These are phyloP conservation scores for Achaetomium macrosporum DNA, from an alignment of 2,329 filamentous ascomycete species.

Conservation along the genomic window DNA sequence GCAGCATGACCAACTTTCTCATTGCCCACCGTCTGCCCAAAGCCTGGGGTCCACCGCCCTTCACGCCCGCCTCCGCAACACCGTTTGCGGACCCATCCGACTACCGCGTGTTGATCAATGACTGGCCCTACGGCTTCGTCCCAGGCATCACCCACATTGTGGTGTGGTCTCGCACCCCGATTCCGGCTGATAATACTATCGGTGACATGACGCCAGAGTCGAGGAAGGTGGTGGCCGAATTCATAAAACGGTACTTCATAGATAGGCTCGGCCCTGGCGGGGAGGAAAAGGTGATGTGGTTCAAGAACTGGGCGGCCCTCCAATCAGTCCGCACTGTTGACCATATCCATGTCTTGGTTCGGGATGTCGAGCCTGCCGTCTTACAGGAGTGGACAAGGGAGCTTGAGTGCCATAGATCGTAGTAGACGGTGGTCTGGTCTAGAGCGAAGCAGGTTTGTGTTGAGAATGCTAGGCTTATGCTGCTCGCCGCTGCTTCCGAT, in stretches of 20 bases:
- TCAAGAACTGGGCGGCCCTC: conserved; percentile 87
- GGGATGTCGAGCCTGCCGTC: conserved; percentile 45
- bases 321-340: conserved; percentile 85
- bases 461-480: conserved; percentile 31
- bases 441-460: neutral
- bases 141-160: conserved; percentile 71
- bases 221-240: conserved; percentile 57
- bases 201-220: conserved; percentile 69
- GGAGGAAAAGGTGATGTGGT: conserved; percentile 65
- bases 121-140: conserved; percentile 85
- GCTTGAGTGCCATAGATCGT: conserved; percentile 34
- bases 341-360: conserved; percentile 76
- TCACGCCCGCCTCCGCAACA: conserved; percentile 42
- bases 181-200: conserved; percentile 61
- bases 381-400: conserved; percentile 50
- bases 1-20: conserved; percentile 74
- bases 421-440: neutral
- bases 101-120: conserved; percentile 72
- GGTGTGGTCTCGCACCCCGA: conserved; percentile 81
- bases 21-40: conserved; percentile 62
- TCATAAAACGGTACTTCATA: conserved; percentile 64
- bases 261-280: conserved; percentile 46
- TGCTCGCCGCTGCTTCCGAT: conserved; percentile 50
- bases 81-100: conserved; percentile 52
- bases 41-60: conserved; percentile 59